These are phyloP conservation scores for Areca catechu DNA, from an alignment of 176 grass and related monocot genomes.

Conservation along the genomic window DNA sequence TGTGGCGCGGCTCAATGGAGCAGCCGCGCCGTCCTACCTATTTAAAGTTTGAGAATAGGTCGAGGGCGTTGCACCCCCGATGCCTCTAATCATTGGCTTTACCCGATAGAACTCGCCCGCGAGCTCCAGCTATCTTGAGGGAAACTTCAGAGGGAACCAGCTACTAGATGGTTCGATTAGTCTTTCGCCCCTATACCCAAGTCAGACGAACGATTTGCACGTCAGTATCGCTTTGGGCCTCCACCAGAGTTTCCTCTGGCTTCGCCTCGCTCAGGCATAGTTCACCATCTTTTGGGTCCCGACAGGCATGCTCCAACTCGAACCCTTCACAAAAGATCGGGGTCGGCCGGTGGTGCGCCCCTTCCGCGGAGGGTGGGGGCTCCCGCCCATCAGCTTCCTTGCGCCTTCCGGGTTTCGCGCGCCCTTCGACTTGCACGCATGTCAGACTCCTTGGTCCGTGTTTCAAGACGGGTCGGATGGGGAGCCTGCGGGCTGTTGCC, in stretches of 20 bases:
- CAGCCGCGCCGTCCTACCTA: slow-evolving; percentile 38
- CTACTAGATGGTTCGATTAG: slow-evolving; percentile 71
- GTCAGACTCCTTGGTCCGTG: slow-evolving; percentile 75
- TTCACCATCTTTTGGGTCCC: slow-evolving; percentile 48
- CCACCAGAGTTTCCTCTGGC: slow-evolving; percentile 39
- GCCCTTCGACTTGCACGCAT: slow-evolving; percentile 50
- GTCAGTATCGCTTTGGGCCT: slow-evolving; percentile 43
- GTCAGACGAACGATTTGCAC: slow-evolving; percentile 45
- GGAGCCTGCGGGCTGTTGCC: slow-evolving; percentile 34
- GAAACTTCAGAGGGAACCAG: slow-evolving; percentile 55
- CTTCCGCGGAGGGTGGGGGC: no score
- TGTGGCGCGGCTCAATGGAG: slow-evolving; percentile 5
- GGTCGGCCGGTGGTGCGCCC: no score
- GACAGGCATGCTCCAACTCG: slow-evolving; percentile 36
- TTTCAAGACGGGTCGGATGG: slow-evolving; percentile 77
- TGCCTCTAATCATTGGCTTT: slow-evolving; percentile 89
- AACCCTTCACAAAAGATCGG: slow-evolving; percentile 37
- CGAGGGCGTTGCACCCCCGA: slow-evolving; percentile 64
- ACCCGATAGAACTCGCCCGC: no score
- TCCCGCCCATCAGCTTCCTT: no score
- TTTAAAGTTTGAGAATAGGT: slow-evolving; percentile 95
- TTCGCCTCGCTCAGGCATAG: slow-evolving; percentile 5
- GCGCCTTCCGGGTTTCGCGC: no score
- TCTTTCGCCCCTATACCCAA: slow-evolving; percentile 59
- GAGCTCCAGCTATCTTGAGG: slow-evolving; percentile 25